phyloP scores from a whole-genome alignment of 2,329 filamentous ascomycete species.

The Colletotrichum sp. region DNA sequence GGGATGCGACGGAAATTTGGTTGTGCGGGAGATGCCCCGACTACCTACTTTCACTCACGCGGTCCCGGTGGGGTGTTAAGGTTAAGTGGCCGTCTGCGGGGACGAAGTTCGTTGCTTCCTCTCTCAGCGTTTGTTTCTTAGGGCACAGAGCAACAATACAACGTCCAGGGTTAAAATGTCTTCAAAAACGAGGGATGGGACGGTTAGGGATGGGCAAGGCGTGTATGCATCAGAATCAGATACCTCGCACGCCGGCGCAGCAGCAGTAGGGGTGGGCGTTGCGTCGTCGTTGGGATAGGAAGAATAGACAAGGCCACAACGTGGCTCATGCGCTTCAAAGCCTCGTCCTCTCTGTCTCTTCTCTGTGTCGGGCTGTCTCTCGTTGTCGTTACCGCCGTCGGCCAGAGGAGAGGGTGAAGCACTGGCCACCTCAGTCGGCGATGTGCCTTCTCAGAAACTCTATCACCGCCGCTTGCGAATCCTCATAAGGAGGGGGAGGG shows the following conservation, averaged over 20 bases:
- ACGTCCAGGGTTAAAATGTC: not conserved
- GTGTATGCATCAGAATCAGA: slow-evolving; percentile 16
- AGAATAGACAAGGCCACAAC: not conserved
- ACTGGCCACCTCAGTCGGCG: not conserved
- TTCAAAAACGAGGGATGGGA: slow-evolving; percentile 4
- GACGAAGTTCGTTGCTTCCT: not conserved
- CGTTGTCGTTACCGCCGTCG: not conserved
- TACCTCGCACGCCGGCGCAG: slow-evolving; percentile 7
- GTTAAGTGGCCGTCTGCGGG: slow-evolving; percentile 12
- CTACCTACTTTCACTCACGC: not conserved
- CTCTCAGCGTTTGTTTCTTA: not conserved
- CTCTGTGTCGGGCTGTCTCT: not conserved
- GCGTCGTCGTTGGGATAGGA: not conserved
- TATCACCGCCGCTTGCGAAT: not conserved
- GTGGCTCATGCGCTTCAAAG: not conserved
- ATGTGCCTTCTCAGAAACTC: not conserved
- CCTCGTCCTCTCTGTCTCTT: not conserved
- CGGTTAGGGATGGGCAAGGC: slow-evolving; percentile 15
- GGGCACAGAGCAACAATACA: not conserved
- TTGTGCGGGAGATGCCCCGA: not conserved
- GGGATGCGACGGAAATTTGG: not conserved
- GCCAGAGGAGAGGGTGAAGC: not conserved
- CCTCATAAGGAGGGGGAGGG: not conserved
- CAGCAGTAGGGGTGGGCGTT: not conserved
- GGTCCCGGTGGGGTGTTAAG: not conserved